Percentiles rank a stretch among this genome's conserved stretches.
These are phyloP conservation scores for Herpomyces periplanetae DNA, from an alignment of 2,329 filamentous ascomycete species.

Conservation along the genomic window DNA sequence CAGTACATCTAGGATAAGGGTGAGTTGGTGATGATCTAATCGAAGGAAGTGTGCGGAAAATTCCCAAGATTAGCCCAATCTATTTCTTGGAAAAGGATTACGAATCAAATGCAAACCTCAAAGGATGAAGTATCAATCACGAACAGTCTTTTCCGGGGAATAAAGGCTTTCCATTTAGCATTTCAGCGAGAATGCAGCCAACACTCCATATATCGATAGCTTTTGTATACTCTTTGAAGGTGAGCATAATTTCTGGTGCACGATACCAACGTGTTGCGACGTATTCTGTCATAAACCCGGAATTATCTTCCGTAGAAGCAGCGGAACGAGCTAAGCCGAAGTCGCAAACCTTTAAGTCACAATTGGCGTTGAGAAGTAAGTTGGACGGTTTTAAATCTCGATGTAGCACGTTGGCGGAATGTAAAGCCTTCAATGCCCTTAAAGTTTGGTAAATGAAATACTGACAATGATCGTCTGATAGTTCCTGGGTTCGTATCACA, in stretches of 20 bases:
- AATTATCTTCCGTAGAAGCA: constrained; percentile 90
- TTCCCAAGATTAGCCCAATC: too few species aligned
- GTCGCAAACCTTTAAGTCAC: constrained; percentile 93
- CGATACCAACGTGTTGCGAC: constrained; percentile 96
- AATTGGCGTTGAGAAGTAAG: constrained; percentile 83
- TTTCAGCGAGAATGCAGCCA: constrained; percentile 86
- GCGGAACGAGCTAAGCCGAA: constrained; percentile 84
- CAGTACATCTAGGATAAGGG: constrained; percentile 77
- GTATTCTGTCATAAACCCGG: constrained; percentile 99
- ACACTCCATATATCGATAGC: constrained; percentile 98
- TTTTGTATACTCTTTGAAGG: constrained; percentile 98
- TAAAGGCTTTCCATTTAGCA: constrained; percentile 87
- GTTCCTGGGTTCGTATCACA: constrained; percentile 87
- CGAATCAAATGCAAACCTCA: constrained; percentile 5
- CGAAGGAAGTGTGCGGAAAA: too few species aligned
- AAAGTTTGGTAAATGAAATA: constrained; percentile 99
- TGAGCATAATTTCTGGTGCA: constrained; percentile 97
- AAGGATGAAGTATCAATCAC: too few species aligned
- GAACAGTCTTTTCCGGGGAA: constrained; percentile 94
- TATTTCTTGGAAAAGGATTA: constrained; percentile 2
- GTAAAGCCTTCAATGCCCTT: constrained; percentile 90
- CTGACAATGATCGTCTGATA: constrained; percentile 96
- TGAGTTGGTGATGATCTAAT: constrained; percentile 86
- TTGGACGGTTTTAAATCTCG: constrained; percentile 93
- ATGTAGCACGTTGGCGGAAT: constrained; percentile 89